Evolutionary conservation across 805 yeast species (phyloP), one percentile per base, ranked within the genome.

Genomic region (Ascoidea asiatica): DNA sequence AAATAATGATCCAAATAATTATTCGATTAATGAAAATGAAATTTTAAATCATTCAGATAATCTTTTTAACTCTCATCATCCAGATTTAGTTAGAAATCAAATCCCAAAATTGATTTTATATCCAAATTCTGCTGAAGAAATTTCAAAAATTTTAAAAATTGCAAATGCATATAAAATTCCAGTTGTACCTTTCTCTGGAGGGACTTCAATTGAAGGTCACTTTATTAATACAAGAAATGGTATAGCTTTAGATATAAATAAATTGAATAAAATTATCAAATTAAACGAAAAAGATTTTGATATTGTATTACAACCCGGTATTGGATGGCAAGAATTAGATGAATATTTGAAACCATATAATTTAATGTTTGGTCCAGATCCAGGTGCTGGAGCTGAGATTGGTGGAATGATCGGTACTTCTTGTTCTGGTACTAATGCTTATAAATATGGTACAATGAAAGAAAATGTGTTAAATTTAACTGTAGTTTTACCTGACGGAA

Each of bases 161-260:
- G 77, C 84, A 45, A 77, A 81, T 53, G 65, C 71, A 49, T 70
- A 75, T 54, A 63, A 59, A 36, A 69, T 84, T 3, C 90, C 94
- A 4, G 76, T 83, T 46, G 77, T 84, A n/a, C 88, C 92, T 1
- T 81, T 62, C 47, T 73, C 86, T 1, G 94, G 92, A 7, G 86
- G 86, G 23, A 77, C 92, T 0, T 80, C 90, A 0, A 62, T 84
- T 38, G 94, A 84, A 58, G 94, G 92, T n/a, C 88, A 84, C 55
- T 80, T 76, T 57, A 67, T 80, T 41, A 79, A 85, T 4, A 79
- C 88, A 0, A 67, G 88, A 53, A 67, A 72, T 4, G 82, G 84
- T 1, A 70, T 85, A 23, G 67, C 73, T 41, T 53, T 81, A 37
- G 90, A 83, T 56, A 58, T 81, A 38, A 65, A 76, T 15, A 62